Base-by-base conservation (phyloP, 192 early-diverging fungal genomes). In the Dissophora globulifera region DNA sequence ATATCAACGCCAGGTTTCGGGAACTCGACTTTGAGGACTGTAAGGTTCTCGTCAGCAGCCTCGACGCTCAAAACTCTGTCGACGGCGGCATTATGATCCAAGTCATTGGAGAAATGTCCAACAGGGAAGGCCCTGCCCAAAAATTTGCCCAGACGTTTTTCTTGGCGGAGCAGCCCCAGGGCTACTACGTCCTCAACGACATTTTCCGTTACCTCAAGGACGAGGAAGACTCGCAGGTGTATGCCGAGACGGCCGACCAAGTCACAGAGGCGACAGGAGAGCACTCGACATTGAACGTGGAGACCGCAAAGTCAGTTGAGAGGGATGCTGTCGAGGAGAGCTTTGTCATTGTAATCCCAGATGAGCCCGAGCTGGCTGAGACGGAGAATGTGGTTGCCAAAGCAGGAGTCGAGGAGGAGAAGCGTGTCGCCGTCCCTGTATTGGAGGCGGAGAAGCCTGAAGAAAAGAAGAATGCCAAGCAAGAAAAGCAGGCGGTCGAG, bases 121-220 rank as follows among this genome's bases (percentile, higher is more conserved):
- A 94, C 84, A 84, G 87, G 46, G 88, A 84, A 29, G 87, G 87
- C 29, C 64, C 87, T 12, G 87, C 90, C 23, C 91, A 93, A 83
- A 92, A 93, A 67, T 98, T 98, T 79, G 92, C 85, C 33, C 96
- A 98, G 67, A 95, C 95, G 7, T 96, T 98, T 67, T 90, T 95
- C 61, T 79, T 98, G 40, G 94, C 93, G 38, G 86, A 92, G 71
- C 94, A 96, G 78, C 92, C 91, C 25, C 84, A 86, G 47, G 95
- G 96, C 11, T 98, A 94, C 83, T 97, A 91, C 78, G 93, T 98
- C 25, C 83, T 93, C 80, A 97, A 96, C 82, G 95, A 97, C 79
- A 95, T 98, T 55, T 89, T 97, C 80, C 91, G 96, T 55, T 98
- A 91, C 82, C 78, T 96, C 69, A 92, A 91, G 70, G 96, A 98